phyloP scores from a whole-genome alignment of 2,329 filamentous ascomycete species.

The Lachnellula arida region DNA sequence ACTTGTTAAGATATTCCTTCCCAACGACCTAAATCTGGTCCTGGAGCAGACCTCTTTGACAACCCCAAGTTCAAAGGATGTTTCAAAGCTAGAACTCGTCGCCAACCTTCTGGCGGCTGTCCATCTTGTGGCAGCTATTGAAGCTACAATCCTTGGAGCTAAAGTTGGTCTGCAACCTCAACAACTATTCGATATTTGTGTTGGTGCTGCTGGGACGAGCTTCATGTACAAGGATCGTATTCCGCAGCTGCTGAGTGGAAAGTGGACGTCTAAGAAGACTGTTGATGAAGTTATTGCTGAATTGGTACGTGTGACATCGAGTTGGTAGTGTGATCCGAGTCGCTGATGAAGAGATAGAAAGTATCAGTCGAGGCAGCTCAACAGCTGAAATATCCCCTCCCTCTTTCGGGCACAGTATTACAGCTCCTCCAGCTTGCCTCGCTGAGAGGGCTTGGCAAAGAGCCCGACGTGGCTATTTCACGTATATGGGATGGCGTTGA shows the following conservation, averaged over 20 bases:
- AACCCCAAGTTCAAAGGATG: constrained; percentile 19
- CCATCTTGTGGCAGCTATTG: constrained; percentile 51
- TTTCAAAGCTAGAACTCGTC: constrained; percentile 40
- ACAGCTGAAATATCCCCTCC: constrained; percentile 33
- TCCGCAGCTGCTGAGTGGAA: constrained; percentile 34
- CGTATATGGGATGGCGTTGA: constrained; percentile 36
- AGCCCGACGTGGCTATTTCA: constrained; percentile 34
- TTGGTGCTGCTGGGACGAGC: constrained; percentile 35
- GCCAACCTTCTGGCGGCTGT: constrained; percentile 55
- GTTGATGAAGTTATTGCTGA: constrained; percentile 36
- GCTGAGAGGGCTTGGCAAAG: constrained; percentile 30
- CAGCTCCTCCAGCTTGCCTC: constrained; percentile 35
- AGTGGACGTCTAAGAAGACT: constrained; percentile 33
- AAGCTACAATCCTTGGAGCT: constrained; percentile 53
- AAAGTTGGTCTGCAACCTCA: constrained; percentile 48
- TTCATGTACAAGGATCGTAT: constrained; percentile 37
- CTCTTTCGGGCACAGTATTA: constrained; percentile 33
- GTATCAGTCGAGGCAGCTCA: constrained; percentile 29
- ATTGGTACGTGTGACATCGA: constrained; percentile 21
- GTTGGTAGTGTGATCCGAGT: background rate
- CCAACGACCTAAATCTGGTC: constrained; percentile 17
- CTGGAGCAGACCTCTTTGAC: constrained; percentile 17
- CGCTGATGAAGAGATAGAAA: constrained; percentile 30
- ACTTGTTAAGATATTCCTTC: constrained; percentile 19
- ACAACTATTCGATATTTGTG: constrained; percentile 44